These are phyloP conservation scores for Musa troglodytarum DNA, from an alignment of 176 grass and related monocot genomes.

Conservation along the genomic window DNA sequence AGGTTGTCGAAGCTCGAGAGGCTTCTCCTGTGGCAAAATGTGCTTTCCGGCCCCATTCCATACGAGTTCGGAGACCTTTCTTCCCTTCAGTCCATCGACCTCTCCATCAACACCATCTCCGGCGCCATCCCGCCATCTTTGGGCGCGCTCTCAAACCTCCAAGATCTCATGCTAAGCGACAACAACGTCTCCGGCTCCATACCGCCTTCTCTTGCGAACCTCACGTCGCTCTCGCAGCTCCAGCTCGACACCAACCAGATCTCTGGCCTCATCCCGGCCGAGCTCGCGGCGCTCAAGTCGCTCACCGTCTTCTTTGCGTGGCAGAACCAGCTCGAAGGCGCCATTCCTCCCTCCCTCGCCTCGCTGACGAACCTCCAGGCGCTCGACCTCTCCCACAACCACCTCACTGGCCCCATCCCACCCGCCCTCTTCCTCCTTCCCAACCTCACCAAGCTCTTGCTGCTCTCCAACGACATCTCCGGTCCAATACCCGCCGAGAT, in stretches of 20 bases:
- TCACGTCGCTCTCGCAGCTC: slow-evolving; percentile 60
- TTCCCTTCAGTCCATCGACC: slow-evolving; percentile 52
- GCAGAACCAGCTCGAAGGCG: slow-evolving; percentile 84
- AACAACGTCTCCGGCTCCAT: slow-evolving; percentile 1
- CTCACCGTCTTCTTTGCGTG: slow-evolving; percentile 76
- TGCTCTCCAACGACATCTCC: slow-evolving; percentile 81
- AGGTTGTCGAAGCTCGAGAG: slow-evolving; percentile 45
- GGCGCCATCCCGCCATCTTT: slow-evolving; percentile 32
- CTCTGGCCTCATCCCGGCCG: slow-evolving; percentile 68
- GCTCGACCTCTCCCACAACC: slow-evolving; percentile 87
- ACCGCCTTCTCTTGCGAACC: slow-evolving; percentile 19
- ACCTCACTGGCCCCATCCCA: slow-evolving; percentile 60
- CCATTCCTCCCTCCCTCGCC: slow-evolving; percentile 49
- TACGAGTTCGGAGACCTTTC: slow-evolving; percentile 66
- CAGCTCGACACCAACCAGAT: slow-evolving; percentile 94
- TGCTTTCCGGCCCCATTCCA: slow-evolving; percentile 63
- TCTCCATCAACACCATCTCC: slow-evolving; percentile 45
- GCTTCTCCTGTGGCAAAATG: slow-evolving; percentile 94
- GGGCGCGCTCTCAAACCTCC: background rate
- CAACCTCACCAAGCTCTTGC: slow-evolving; percentile 86
- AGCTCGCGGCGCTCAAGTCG: slow-evolving; percentile 38
- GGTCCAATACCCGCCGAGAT: slow-evolving; percentile 61
- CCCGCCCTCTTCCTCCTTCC: slow-evolving; percentile 62
- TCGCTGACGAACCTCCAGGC: slow-evolving; percentile 47
- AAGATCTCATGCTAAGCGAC: slow-evolving; percentile 6